Evolutionary conservation across 768 basidiomycete genomes (phyloP), one percentile per base, ranked within the genome.

Genomic region (Lyophyllum shimeji): DNA sequence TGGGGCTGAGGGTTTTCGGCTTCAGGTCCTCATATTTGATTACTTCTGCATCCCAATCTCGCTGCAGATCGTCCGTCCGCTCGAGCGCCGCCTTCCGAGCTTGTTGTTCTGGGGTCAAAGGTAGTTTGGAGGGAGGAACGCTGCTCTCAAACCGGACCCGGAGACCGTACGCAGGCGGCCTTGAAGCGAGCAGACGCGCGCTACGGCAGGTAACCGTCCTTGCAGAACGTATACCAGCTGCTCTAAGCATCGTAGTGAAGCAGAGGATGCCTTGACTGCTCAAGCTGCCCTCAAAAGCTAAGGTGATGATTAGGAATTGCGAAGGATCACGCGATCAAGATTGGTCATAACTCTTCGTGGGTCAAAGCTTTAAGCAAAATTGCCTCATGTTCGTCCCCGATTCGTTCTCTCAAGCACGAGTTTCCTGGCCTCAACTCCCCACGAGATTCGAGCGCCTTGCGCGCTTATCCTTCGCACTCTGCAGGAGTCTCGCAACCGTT

Each of bases 11-110:
- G 0, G 93, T 93, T 60, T 81, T 83, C 2, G 87, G 86, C 65
- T 96, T 89, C 29, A 98, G 73, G 59, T 93, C 83, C 31, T 89
- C 88, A 67, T 96, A 98, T 0, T 80, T 76, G 50, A 97, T 71
- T 21, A 84, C 74, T 40, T 82, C 84, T 15, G 85, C 80, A 61
- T 82, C 84, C 94, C 94, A 96, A 61, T 93, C 90, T 60, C 81
- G 75, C 65, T 84, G 85, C 56, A 74, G 64, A 59, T 76, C 73
- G 53, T 81, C 72, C 15, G 67, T 59, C 21, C 61, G 66, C 46
- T 80, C 69, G 21, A 68, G 62, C 12, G 68, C 69, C 8, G 63
- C 72, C 60, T 74, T 78, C 56, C 61, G 66, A 7, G 65, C 67
- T 23, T 65, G 56, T 55, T 73, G 56, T 52, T 74, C 71, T 11